Evolutionary conservation across 2,329 filamentous ascomycete species (phyloP).

Genomic region (Dactylellina drechsleri): DNA sequence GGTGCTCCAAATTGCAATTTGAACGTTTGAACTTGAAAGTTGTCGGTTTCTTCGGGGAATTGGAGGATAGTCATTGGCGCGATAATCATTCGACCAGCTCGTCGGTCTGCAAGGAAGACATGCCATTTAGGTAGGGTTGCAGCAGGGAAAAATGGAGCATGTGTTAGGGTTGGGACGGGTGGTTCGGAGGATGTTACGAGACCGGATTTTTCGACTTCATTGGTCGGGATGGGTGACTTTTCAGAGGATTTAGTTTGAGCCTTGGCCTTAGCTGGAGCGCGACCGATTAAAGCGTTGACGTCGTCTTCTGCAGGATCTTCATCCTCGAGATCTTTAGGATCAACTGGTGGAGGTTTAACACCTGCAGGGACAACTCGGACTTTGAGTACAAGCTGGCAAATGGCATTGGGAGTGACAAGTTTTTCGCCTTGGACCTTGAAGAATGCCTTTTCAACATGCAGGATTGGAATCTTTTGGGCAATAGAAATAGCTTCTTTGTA

Average conservation of each 20-base stretch:
- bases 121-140: constrained; percentile 93
- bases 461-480: constrained; percentile 82
- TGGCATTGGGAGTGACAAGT: constrained; percentile 87
- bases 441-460: constrained; percentile 90
- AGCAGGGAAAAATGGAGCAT: constrained; percentile 88
- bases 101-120: constrained; percentile 91
- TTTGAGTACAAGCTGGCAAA: constrained; percentile 95
- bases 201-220: constrained; percentile 67
- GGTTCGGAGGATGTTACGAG: constrained; percentile 59
- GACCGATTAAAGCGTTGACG: constrained; percentile 82
- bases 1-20: constrained; percentile 98
- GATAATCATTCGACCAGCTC: constrained; percentile 94
- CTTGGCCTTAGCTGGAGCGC: constrained; percentile 70
- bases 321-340: constrained; percentile 85
- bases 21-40: constrained; percentile 92
- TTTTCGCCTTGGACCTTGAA: constrained; percentile 98
- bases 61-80: constrained; percentile 94
- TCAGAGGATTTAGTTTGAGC: constrained; percentile 72
- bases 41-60: constrained; percentile 85
- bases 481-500: constrained; percentile 80
- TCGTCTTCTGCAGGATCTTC: constrained; percentile 93
- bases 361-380: constrained; percentile 92
- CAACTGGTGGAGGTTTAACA: constrained; percentile 77
- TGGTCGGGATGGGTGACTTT: constrained; percentile 67
- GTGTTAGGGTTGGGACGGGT: constrained; percentile 82